Percentiles rank a stretch among this genome's conserved stretches.
Conservation (phyloP, 2,329 filamentous ascomycete species). For the Alternaria novae-zelandiae region DNA sequence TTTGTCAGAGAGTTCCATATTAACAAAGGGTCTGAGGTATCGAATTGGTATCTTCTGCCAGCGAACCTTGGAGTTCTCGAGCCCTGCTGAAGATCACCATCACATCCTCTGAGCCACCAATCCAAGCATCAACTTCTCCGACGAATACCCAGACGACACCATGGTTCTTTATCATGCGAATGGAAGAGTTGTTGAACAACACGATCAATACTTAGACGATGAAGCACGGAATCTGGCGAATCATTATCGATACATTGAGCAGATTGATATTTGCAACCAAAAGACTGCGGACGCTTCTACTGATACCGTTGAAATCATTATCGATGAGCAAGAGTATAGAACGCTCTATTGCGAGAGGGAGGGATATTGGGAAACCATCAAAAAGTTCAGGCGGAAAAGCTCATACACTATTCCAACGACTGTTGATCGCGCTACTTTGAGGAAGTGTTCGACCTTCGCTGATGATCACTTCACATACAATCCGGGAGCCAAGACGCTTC, state of each 20-base stretch:
- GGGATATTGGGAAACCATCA: background rate
- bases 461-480: slow-evolving; percentile 19
- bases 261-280: slow-evolving; percentile 2
- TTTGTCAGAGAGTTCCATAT: background rate
- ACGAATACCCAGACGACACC: background rate
- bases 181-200: slow-evolving; percentile 12
- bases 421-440: slow-evolving; percentile 18
- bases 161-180: slow-evolving; percentile 21
- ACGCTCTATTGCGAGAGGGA: background rate
- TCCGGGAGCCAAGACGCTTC: slow-evolving; percentile 2
- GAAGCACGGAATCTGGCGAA: background rate
- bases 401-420: background rate
- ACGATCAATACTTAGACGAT: slow-evolving; percentile 19
- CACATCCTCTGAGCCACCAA: background rate
- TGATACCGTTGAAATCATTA: slow-evolving; percentile 1
- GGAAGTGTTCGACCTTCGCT: slow-evolving; percentile 16
- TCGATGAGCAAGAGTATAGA: slow-evolving; percentile 5
- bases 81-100: background rate
- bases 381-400: background rate
- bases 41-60: background rate
- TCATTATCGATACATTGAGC: slow-evolving; percentile 1
- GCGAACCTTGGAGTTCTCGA: background rate
- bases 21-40: background rate
- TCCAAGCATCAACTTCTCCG: background rate
- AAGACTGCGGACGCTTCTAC: background rate